Evolutionary conservation across 2,329 filamentous ascomycete species (phyloP).

Genomic region (Lanzia echinophila): DNA sequence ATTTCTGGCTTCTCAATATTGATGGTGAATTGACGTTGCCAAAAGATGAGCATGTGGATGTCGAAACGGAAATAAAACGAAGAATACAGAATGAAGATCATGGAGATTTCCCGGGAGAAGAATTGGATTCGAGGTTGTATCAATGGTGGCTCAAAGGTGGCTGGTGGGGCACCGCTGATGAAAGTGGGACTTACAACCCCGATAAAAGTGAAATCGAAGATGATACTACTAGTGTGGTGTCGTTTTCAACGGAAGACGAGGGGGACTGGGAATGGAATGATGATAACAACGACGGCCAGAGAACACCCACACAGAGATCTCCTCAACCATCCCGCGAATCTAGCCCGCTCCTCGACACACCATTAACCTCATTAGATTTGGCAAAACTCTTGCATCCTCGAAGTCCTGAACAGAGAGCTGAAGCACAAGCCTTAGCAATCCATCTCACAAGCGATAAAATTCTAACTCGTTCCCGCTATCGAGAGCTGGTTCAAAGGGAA

Average conservation of each 20-base stretch:
- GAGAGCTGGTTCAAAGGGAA: constrained; percentile 59
- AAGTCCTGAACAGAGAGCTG: constrained; percentile 68
- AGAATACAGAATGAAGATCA: constrained; percentile 41
- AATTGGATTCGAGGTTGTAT: constrained; percentile 70
- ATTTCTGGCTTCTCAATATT: constrained; percentile 48
- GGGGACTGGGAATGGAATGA: constrained; percentile 41
- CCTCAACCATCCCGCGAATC: constrained; percentile 46
- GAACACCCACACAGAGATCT: constrained; percentile 67
- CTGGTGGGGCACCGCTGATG: constrained; percentile 77
- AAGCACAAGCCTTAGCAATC: constrained; percentile 73
- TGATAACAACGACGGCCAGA: constrained; percentile 40
- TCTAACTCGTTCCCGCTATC: constrained; percentile 76
- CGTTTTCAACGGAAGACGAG: constrained; percentile 41
- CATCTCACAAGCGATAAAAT: constrained; percentile 66
- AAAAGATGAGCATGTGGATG: constrained; percentile 61
- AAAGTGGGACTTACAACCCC: constrained; percentile 70
- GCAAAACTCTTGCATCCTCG: constrained; percentile 76
- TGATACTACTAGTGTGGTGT: constrained; percentile 77
- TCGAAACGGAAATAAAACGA: constrained; percentile 71
- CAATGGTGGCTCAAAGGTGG: constrained; percentile 77
- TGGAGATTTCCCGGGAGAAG: constrained; percentile 51
- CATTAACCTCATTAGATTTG: constrained; percentile 61
- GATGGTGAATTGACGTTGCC: constrained; percentile 50
- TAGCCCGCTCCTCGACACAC: constrained; percentile 54
- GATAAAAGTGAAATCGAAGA: constrained; percentile 49